These are phyloP conservation scores for Ustilago shanxiensis DNA, from an alignment of 1,284 basidiomycete species.

Conservation along the genomic window DNA sequence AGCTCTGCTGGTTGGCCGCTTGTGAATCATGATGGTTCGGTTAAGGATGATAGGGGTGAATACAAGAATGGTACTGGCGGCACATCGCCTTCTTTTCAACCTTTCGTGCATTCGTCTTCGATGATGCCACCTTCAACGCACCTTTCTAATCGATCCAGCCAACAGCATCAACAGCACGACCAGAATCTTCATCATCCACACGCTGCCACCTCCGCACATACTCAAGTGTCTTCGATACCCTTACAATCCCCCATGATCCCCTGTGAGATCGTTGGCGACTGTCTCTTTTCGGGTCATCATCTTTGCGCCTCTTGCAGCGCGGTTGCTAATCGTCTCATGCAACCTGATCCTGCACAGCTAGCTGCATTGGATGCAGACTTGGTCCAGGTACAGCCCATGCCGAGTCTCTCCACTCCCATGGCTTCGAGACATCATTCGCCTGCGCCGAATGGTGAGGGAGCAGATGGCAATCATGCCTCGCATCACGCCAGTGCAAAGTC, in stretches of 20 bases:
- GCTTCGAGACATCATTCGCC: constrained; percentile 33
- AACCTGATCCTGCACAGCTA: constrained; percentile 27
- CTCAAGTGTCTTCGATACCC: background rate
- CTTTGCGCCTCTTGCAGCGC: constrained; percentile 39
- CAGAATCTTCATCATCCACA: background rate
- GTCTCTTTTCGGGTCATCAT: constrained; percentile 41
- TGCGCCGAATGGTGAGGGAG: background rate
- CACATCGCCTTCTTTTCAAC: background rate
- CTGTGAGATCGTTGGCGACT: constrained; percentile 48
- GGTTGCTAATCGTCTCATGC: constrained; percentile 44
- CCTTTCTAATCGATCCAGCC: constrained; percentile 6
- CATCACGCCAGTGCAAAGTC: constrained; percentile 28
- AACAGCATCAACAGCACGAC: constrained; percentile 4
- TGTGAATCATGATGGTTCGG: background rate
- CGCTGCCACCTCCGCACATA: background rate
- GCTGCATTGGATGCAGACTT: constrained; percentile 31
- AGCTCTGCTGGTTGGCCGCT: constrained; percentile 32
- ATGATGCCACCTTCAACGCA: constrained; percentile 14
- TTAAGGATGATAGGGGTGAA: constrained; percentile 7
- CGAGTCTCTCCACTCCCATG: constrained; percentile 40
- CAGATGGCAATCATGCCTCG: background rate
- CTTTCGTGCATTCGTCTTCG: constrained; percentile 6
- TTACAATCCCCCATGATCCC: constrained; percentile 9
- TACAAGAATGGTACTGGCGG: constrained; percentile 1
- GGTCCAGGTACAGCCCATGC: constrained; percentile 33